Evolutionary conservation across 306 rosid species (phyloP), one percentile per base, ranked within the genome.

Genomic region (Vicia villosa): DNA sequence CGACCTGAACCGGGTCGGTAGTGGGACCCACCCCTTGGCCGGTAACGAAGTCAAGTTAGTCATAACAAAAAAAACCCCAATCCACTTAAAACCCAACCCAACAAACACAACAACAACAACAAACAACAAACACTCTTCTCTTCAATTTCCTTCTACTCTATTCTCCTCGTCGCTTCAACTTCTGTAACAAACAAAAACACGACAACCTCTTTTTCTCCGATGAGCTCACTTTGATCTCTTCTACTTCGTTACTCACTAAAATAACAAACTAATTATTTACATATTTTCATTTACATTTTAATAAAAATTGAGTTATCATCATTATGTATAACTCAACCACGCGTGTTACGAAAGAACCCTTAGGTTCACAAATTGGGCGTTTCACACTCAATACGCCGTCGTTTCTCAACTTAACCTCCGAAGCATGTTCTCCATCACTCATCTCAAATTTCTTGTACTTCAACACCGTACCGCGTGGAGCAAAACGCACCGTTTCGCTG

Each of bases 321-420:
- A 52, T 22, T 3, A 56, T 89, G 95, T 86, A 76, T 21, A 84
- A 79, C 60, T 70, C 88, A 32, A 66, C 87, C 28, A 68, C 95
- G 1, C 63, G 83, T 3, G 63, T 77, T 61, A 63, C 62, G 7
- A 88, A 79, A 61, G 98, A 92, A 63, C 72, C 84, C 6, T 80
- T 83, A 8, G 88, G 77, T 3, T 83, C 86, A 45, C 96, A 77
- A 74, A 47, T 86, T 56, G 86, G 85, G 66, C 83, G 89, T 38
- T 82, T 88, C 22, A 22, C 84, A 8, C 73, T 83, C 45, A 66
- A 65, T 62, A 74, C 91, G 2, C 71, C 78, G 2, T 75, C 78
- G 45, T 45, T 81, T 37, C 74, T 70, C 10, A 78, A 59, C 66
- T 67, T 42, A 4, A 50, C 40, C 24, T 70, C 87, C 8, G 86